phyloP scores from a whole-genome alignment of 148 eudicot species.

The Spergularia marina region DNA sequence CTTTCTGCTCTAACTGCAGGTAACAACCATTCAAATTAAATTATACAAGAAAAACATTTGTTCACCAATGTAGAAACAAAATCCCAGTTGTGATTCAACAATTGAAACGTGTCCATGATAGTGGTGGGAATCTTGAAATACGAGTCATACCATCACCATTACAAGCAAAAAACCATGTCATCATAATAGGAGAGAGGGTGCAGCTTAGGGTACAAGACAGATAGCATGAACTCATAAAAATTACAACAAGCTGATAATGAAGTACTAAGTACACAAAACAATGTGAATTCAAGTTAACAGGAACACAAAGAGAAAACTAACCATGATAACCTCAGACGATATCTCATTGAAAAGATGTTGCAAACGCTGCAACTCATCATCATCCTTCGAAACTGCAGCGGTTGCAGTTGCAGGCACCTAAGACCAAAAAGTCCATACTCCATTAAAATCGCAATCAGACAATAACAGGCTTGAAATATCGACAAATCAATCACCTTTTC shows the following conservation, averaged over 20 bases:
- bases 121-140: not conserved
- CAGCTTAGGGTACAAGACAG: not conserved
- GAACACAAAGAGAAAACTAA: conserved; percentile 2
- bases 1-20: conserved; percentile 27
- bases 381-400: not conserved
- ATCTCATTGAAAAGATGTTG: conserved; percentile 11
- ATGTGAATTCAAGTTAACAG: not conserved
- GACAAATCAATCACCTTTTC: not conserved
- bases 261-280: not conserved
- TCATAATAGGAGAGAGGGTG: not conserved
- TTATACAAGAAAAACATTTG: not conserved
- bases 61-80: not conserved
- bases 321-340: conserved; percentile 13
- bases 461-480: not conserved
- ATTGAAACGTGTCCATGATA: not conserved
- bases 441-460: conserved; percentile 6
- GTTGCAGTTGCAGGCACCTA: conserved; percentile 17
- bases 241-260: not conserved
- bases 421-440: not conserved
- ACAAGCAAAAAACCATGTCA: not conserved
- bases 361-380: conserved; percentile 15
- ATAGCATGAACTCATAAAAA: not conserved
- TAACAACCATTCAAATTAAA: not conserved
- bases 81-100: not conserved
- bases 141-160: not conserved